Evolutionary conservation across 2,329 filamentous ascomycete species (phyloP).

Genomic region (Ascochyta koolunga): DNA sequence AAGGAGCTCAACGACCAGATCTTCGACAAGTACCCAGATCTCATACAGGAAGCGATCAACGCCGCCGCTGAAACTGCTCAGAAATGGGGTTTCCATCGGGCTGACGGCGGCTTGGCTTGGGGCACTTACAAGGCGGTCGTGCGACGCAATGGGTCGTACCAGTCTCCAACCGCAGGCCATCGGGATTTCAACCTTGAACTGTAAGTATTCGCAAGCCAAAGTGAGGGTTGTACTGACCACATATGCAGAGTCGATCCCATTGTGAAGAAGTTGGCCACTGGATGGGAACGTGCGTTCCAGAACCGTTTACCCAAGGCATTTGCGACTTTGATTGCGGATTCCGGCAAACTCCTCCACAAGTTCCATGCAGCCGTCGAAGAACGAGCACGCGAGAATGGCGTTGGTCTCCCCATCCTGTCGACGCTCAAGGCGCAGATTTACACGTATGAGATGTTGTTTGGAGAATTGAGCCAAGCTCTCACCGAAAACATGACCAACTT

Average conservation of each 20-base stretch:
- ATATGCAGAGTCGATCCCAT: conserved; percentile 43
- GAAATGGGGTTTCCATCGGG: conserved; percentile 47
- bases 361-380: conserved; percentile 54
- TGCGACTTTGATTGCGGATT: conserved; percentile 42
- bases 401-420: conserved; percentile 48
- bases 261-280: conserved; percentile 48
- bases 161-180: conserved; percentile 43
- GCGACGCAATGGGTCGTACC: conserved; percentile 57
- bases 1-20: conserved; percentile 54
- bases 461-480: conserved; percentile 43
- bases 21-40: conserved; percentile 52
- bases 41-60: conserved; percentile 49
- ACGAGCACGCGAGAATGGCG: conserved; percentile 48
- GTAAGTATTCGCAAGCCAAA: background rate
- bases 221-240: background rate
- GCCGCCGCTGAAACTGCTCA: conserved; percentile 42
- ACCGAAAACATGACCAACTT: conserved; percentile 49
- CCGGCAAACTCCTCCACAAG: conserved; percentile 39
- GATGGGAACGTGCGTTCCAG: conserved; percentile 55
- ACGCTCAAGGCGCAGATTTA: conserved; percentile 51
- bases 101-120: conserved; percentile 57
- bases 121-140: conserved; percentile 64
- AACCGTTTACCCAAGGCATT: conserved; percentile 52
- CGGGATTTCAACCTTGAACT: conserved; percentile 53
- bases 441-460: conserved; percentile 52